Evolutionary conservation across 805 yeast species (phyloP).

Genomic region (Zygosaccharomyces siamensis): DNA sequence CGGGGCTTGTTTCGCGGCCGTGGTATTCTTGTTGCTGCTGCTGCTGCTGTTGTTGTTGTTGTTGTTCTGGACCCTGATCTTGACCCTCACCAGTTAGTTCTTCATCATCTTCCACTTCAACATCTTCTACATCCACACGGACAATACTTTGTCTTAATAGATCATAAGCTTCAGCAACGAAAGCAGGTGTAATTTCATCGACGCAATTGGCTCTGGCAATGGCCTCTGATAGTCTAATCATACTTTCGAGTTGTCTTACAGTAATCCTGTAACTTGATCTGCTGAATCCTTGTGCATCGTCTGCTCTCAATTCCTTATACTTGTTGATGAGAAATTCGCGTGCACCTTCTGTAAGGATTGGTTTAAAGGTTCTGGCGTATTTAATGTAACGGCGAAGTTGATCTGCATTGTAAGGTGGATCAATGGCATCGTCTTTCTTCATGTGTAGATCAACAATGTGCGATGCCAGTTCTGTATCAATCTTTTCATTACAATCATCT

Average conservation of each 20-base stretch:
- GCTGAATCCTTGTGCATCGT: conserved; percentile 79
- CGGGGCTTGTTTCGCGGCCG: not conserved
- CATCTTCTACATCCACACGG: conserved; percentile 89
- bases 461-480: conserved; percentile 84
- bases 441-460: conserved; percentile 93
- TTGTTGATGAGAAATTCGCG: conserved; percentile 68
- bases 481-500: conserved; percentile 88
- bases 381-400: conserved; percentile 83
- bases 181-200: conserved; percentile 73
- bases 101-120: conserved; percentile 73
- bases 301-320: conserved; percentile 80
- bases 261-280: conserved; percentile 89
- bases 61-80: conserved; percentile 12
- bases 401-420: conserved; percentile 84
- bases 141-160: conserved; percentile 85
- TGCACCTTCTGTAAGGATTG: conserved; percentile 77
- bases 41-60: not conserved
- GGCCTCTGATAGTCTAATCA: conserved; percentile 91
- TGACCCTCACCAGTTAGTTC: conserved; percentile 20
- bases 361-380: conserved; percentile 90
- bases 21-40: not conserved
- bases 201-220: conserved; percentile 96
- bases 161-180: conserved; percentile 91
- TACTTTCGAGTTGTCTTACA: conserved; percentile 91
- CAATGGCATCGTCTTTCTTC: conserved; percentile 82